Evolutionary conservation across 2,329 filamentous ascomycete genomes (phyloP), one percentile per base, ranked within the genome.

Genomic region (Incumbomyces lentus): DNA sequence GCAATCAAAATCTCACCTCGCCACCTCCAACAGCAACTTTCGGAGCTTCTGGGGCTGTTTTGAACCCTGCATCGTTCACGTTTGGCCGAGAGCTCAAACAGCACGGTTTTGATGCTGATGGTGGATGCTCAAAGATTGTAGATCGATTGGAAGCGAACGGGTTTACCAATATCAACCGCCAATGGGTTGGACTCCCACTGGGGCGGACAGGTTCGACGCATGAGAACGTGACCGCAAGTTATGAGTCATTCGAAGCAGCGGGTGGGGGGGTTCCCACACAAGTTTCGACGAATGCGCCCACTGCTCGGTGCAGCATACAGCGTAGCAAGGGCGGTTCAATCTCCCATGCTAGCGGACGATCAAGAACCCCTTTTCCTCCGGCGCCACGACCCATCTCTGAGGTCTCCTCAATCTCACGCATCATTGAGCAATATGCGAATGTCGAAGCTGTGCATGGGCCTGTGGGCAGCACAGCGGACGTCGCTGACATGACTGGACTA

Each of bases 41-140:
- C 32, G 19, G 18, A 13, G 35, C 18, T 11, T 17, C 34, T 2
- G 22, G 6, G 7, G 10, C 33, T 8, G 18, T 46, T 8, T 16
- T 35, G 5, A 36, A 35, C 8, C 31, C 41, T 29, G 16, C 41
- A n/a, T 84, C 83, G 40, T 86, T 93, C 46, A 89, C 96, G 65
- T 96, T 98, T 60, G 84, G 84, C 34, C 93, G 92, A 70, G 82
- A 85, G 44, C 81, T 98, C 50, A 85, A 84, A 65, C 90, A 85
- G 0, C 78, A 90, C 2, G 90, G 90, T 26, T 96, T 95, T 62
- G 92, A 96, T 62, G 81, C 90, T 2, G 72, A 73, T 44, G 86
- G 90, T 0, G 92, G 87, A 12, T 88, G 86, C 66, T 74, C 75
- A 48, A 96, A 90, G 71, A 71, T 95, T 2, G 69, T 74, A 14